Evolutionary conservation across 306 rosid genomes (phyloP).

Genomic region (Arachis hypogaea): DNA sequence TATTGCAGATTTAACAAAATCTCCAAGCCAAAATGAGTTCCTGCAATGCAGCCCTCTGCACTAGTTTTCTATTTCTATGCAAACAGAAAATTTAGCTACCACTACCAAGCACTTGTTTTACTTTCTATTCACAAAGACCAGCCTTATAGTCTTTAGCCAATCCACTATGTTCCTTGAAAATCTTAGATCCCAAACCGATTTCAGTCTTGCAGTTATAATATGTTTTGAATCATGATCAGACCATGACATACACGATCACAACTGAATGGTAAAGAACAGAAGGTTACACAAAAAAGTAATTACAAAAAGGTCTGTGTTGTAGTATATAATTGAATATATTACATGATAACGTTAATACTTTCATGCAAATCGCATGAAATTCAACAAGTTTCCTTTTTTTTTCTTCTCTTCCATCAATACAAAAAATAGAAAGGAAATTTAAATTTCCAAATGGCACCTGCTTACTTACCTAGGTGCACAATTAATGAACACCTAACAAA

Average conservation of each 20-base stretch:
- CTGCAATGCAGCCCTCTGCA: too few relatives aligned
- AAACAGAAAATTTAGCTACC: too few relatives aligned
- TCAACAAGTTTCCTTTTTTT: background rate
- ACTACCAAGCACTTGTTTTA: too few relatives aligned
- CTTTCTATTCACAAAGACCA: too few relatives aligned
- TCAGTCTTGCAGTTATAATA: background rate
- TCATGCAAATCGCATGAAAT: conserved; percentile 10
- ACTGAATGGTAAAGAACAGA: background rate
- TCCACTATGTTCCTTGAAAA: too few relatives aligned
- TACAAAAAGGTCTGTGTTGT: background rate
- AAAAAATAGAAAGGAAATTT: conserved; percentile 1
- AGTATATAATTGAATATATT: background rate
- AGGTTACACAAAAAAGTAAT: background rate
- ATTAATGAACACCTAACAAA: conserved; percentile 18
- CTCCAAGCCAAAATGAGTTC: too few relatives aligned
- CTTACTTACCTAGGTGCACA: background rate
- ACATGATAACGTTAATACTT: background rate
- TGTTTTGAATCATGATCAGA: background rate
- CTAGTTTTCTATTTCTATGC: too few relatives aligned
- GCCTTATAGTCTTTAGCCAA: too few relatives aligned
- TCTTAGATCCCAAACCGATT: too few relatives aligned
- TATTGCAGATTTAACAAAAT: too few relatives aligned
- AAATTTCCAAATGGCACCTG: conserved; percentile 4
- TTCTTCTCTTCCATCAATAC: background rate
- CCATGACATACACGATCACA: background rate